Evolutionary conservation across 345 rosid species (phyloP).

Genomic region (Corchorus olitorius): DNA sequence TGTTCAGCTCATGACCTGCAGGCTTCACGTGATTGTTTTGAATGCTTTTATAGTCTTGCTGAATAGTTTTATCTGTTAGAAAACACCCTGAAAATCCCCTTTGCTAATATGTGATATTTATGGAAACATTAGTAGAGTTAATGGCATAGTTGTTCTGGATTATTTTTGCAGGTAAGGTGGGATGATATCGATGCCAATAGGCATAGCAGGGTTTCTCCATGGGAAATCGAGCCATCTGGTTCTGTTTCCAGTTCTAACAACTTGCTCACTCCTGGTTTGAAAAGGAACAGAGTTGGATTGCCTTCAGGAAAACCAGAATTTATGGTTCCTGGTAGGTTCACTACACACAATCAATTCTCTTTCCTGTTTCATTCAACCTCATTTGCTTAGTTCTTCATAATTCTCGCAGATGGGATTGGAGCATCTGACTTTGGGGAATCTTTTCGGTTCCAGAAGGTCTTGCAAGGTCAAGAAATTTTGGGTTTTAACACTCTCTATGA

Average conservation of each 20-base stretch:
- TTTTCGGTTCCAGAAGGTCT: slow-evolving; percentile 95
- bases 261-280: slow-evolving; percentile 61
- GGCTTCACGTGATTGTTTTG: slow-evolving; percentile 6
- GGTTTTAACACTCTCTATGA: slow-evolving; percentile 61
- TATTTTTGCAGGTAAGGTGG: slow-evolving; percentile 76
- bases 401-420: slow-evolving; percentile 64
- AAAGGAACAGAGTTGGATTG: slow-evolving; percentile 81
- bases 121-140: background rate
- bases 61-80: background rate
- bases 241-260: slow-evolving; percentile 52
- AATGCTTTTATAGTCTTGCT: background rate
- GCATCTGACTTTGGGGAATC: slow-evolving; percentile 91
- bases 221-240: slow-evolving; percentile 88
- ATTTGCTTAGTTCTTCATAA: slow-evolving; percentile 6
- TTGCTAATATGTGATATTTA: background rate
- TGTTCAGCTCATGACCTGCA: background rate
- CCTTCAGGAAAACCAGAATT: slow-evolving; percentile 67
- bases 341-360: background rate
- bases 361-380: background rate
- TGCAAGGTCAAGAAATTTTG: slow-evolving; percentile 99
- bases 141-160: background rate
- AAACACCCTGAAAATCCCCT: background rate
- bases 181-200: slow-evolving; percentile 65
- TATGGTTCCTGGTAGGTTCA: slow-evolving; percentile 64
- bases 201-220: slow-evolving; percentile 84